Evolutionary conservation across 208 protist species (phyloP).

Genomic region (Perkinsela sp.): DNA sequence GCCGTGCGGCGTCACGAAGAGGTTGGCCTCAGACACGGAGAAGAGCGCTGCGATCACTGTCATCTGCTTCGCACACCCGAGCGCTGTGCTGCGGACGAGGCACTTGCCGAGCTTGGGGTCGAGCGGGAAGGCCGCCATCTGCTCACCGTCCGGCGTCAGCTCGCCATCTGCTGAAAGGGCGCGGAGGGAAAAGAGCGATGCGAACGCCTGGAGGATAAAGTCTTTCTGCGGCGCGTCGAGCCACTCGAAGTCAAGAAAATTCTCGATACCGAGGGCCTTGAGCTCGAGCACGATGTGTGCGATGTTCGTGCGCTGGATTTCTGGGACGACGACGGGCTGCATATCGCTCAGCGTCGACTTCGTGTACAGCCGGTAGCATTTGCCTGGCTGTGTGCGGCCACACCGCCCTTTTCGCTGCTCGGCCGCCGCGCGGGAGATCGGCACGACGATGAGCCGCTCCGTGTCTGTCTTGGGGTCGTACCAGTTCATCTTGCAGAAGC

Average conservation of each 20-base stretch:
- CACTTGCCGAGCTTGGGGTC: slow-evolving; percentile 87
- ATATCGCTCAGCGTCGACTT: slow-evolving; percentile 75
- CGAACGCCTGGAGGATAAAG: slow-evolving; percentile 78
- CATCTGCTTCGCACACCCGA: slow-evolving; percentile 51
- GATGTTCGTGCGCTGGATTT: slow-evolving; percentile 86
- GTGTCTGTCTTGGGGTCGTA: slow-evolving; percentile 85
- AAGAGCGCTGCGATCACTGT: slow-evolving; percentile 60
- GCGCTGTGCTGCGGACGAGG: slow-evolving; percentile 25
- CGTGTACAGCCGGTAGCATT: slow-evolving; percentile 85
- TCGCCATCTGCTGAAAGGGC: slow-evolving; percentile 88
- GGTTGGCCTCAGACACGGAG: slow-evolving; percentile 54
- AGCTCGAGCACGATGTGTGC: slow-evolving; percentile 78
- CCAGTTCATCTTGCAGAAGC: slow-evolving; percentile 84
- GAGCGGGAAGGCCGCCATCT: slow-evolving; percentile 94
- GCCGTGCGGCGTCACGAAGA: slow-evolving; percentile 82
- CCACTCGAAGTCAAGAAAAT: slow-evolving; percentile 87
- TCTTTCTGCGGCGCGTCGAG: slow-evolving; percentile 83
- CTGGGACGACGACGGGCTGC: slow-evolving; percentile 71
- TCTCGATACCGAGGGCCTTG: slow-evolving; percentile 87
- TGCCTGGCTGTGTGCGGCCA: slow-evolving; percentile 70
- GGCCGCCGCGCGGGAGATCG: slow-evolving; percentile 80
- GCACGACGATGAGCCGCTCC: slow-evolving; percentile 77
- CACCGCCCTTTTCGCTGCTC: slow-evolving; percentile 76
- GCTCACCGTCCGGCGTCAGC: slow-evolving; percentile 74
- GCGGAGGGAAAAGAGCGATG: slow-evolving; percentile 90